Conservation (phyloP, 2,329 filamentous ascomycete genomes). For the Fusarium bulbicola region DNA sequence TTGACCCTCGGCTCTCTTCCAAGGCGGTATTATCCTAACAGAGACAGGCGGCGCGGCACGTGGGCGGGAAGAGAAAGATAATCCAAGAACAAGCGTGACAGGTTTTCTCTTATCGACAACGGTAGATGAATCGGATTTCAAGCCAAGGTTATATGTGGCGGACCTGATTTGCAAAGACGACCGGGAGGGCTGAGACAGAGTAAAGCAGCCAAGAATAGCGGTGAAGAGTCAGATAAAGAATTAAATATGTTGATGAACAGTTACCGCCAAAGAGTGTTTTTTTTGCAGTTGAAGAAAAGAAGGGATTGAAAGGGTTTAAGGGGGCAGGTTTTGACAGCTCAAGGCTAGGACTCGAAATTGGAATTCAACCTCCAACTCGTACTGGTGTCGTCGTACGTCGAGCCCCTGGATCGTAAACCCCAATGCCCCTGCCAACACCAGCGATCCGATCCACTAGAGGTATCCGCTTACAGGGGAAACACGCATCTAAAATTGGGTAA, state of each 20-base stretch:
- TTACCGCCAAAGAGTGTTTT: slow-evolving; percentile 11
- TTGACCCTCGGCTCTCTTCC: slow-evolving; percentile 9
- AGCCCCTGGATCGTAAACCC: slow-evolving; percentile 26
- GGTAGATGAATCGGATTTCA: slow-evolving; percentile 28
- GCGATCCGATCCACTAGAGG: slow-evolving; percentile 35
- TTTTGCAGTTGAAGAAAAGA: slow-evolving; percentile 17
- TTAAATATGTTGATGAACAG: slow-evolving; percentile 1
- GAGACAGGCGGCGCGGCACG: slow-evolving; percentile 27
- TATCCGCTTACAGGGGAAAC: slow-evolving; percentile 28
- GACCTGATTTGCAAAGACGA: slow-evolving; percentile 25
- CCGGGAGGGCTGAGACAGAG: slow-evolving; percentile 27
- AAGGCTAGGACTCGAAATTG: slow-evolving; percentile 27
- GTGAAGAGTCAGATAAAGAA: slow-evolving; percentile 14
- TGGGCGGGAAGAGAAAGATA: slow-evolving; percentile 21
- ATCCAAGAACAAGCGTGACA: slow-evolving; percentile 20
- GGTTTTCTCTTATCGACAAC: slow-evolving; percentile 32
- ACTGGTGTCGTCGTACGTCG: slow-evolving; percentile 27
- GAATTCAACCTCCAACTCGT: slow-evolving; percentile 24
- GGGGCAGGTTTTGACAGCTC: slow-evolving; percentile 28
- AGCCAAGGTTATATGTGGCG: slow-evolving; percentile 24
- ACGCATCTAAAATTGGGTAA: slow-evolving; percentile 33
- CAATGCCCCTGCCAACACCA: slow-evolving; percentile 21
- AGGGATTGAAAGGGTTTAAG: slow-evolving; percentile 21
- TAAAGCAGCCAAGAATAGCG: slow-evolving; percentile 27
- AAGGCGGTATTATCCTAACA: slow-evolving; percentile 17